phyloP scores from a whole-genome alignment of 2,329 filamentous ascomycete genomes.

The Talaromyces sp. region DNA sequence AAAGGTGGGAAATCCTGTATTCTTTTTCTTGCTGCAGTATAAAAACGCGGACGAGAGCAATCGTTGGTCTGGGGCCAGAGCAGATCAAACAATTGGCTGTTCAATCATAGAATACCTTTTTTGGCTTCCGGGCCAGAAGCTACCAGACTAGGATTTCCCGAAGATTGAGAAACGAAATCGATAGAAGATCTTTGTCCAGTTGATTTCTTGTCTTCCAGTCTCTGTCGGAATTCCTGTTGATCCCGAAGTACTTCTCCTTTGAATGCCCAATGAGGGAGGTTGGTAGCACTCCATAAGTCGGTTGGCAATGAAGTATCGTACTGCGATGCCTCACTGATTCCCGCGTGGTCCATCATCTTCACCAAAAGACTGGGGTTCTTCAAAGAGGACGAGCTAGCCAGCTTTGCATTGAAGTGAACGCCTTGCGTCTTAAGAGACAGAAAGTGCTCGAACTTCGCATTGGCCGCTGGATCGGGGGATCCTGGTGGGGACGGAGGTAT shows the following conservation, averaged over 20 bases:
- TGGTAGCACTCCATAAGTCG: slow-evolving; percentile 44
- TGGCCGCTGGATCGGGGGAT: slow-evolving; percentile 47
- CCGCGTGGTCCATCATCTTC: slow-evolving; percentile 62
- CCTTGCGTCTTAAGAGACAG: slow-evolving; percentile 64
- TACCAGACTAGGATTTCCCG: too few relatives aligned
- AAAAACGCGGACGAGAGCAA: too few relatives aligned
- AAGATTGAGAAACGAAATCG: slow-evolving; percentile 42
- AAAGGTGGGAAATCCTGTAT: too few relatives aligned
- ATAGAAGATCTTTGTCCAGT: slow-evolving; percentile 40
- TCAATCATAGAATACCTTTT: too few relatives aligned
- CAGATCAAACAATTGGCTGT: too few relatives aligned
- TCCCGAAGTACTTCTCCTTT: slow-evolving; percentile 50
- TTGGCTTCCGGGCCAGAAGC: too few relatives aligned
- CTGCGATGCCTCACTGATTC: slow-evolving; percentile 55
- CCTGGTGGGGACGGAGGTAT: slow-evolving; percentile 52
- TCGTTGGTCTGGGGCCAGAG: too few relatives aligned
- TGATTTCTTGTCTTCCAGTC: slow-evolving; percentile 38
- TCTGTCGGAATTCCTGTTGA: slow-evolving; percentile 43
- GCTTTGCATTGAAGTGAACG: slow-evolving; percentile 65
- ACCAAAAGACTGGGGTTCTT: slow-evolving; percentile 61
- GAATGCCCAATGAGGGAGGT: slow-evolving; percentile 47
- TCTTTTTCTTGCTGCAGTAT: too few relatives aligned
- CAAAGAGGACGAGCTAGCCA: slow-evolving; percentile 59
- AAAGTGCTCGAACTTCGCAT: slow-evolving; percentile 63
- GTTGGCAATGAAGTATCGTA: slow-evolving; percentile 54